phyloP scores from a whole-genome alignment of 352 stramenopile species.

The Albugo laibachii region DNA sequence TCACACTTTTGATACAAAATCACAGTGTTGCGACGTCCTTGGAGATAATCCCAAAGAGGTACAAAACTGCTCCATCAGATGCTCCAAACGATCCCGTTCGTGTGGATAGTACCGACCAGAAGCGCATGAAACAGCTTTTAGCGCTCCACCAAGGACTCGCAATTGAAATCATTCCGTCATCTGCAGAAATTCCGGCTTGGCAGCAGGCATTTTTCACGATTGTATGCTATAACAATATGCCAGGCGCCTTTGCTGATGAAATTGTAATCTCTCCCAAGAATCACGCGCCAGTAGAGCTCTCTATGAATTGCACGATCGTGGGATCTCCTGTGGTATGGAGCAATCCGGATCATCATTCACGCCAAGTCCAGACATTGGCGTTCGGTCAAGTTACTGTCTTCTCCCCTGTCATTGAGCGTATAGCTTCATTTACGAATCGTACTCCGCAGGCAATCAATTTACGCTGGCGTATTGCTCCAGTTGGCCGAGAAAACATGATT shows the following conservation, averaged over 20 bases:
- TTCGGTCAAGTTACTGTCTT: constrained; percentile 29
- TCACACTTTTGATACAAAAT: constrained; percentile 47
- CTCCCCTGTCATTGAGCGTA: constrained; percentile 17
- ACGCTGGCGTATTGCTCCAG: constrained; percentile 34
- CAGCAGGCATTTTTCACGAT: constrained; percentile 25
- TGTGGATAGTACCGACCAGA: constrained; percentile 23
- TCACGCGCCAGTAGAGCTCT: constrained; percentile 39
- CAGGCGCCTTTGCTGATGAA: constrained; percentile 37
- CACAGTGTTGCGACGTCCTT: constrained; percentile 50
- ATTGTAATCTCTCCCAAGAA: constrained; percentile 35
- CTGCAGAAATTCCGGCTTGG: constrained; percentile 29
- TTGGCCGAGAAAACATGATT: constrained; percentile 24
- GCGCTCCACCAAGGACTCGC: constrained; percentile 26
- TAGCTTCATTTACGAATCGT: constrained; percentile 44
- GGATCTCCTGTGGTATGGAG: too few species aligned
- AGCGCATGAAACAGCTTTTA: constrained; percentile 19
- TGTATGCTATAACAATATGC: constrained; percentile 64
- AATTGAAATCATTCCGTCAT: constrained; percentile 16
- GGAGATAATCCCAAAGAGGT: constrained; percentile 39
- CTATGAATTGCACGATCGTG: constrained; percentile 7
- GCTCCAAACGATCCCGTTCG: constrained; percentile 34
- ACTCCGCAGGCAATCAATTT: constrained; percentile 30
- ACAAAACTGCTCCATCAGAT: constrained; percentile 13
- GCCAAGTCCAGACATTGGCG: constrained; percentile 15
- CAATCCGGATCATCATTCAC: neutral